These are phyloP conservation scores for Tetraselmis chui DNA, from an alignment of 139 green algal genomes.

Conservation along the genomic window DNA sequence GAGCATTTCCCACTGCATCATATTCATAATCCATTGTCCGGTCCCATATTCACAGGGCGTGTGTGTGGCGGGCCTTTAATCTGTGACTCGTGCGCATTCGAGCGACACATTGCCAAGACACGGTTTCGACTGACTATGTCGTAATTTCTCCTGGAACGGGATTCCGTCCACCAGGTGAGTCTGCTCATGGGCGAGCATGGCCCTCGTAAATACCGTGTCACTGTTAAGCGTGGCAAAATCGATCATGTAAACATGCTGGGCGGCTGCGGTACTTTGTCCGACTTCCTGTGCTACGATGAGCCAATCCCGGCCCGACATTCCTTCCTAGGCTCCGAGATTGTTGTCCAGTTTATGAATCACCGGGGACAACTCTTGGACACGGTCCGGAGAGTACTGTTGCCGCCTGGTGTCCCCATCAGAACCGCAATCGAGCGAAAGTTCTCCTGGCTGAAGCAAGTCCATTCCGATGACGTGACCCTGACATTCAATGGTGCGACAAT, in stretches of 20 bases:
- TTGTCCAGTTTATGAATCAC: neutral
- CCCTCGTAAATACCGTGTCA: neutral
- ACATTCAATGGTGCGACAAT: neutral
- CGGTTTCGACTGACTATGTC: neutral
- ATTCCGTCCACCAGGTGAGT: neutral
- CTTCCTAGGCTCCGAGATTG: neutral
- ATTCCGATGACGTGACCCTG: neutral
- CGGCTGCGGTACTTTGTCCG: neutral
- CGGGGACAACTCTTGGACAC: neutral
- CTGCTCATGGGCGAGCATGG: neutral
- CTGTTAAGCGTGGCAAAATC: too few relatives aligned
- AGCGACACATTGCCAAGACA: neutral
- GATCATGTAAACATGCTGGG: neutral
- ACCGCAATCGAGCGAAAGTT: neutral
- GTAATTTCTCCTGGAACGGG: neutral
- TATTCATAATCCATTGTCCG: neutral
- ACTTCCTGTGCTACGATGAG: neutral
- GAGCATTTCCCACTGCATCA: neutral
- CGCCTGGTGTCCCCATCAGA: neutral
- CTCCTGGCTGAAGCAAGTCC: neutral
- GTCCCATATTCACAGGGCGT: neutral
- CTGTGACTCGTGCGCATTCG: neutral
- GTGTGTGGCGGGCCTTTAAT: neutral
- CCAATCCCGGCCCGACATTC: neutral
- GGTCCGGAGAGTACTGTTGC: neutral